Evolutionary conservation across 225 moss, liverwort and hornwort species (phyloP).

Genomic region (Climacium dendroides): DNA sequence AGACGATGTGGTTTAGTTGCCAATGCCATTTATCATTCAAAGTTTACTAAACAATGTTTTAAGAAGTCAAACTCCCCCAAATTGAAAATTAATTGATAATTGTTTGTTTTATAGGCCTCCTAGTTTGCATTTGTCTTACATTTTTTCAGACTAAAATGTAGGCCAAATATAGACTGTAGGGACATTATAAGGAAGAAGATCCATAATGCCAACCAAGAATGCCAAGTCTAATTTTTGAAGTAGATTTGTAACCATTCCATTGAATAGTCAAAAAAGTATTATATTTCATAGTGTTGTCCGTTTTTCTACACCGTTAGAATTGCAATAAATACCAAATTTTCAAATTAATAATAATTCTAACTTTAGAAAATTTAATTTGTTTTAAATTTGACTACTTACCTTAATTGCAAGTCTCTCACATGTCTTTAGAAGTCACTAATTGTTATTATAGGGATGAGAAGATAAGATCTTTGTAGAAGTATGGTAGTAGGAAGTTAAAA

Average conservation of each 20-base stretch:
- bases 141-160: not conserved
- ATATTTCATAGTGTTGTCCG: not conserved
- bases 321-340: not conserved
- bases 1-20: not conserved
- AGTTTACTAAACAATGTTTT: not conserved
- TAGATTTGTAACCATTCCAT: not conserved
- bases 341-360: not conserved
- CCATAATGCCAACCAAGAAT: too few species aligned
- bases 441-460: not conserved
- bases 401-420: not conserved
- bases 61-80: fast-evolving
- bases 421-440: fast-evolving
- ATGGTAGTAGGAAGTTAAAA: not conserved
- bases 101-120: too few species aligned
- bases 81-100: not conserved
- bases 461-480: not conserved
- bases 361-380: not conserved
- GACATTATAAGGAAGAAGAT: fast-evolving
- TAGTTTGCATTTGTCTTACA: not conserved
- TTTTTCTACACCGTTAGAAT: not conserved
- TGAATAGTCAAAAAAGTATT: not conserved
- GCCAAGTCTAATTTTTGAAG: fast-evolving
- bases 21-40: not conserved
- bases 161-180: not conserved
- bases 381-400: not conserved